These are phyloP conservation scores for Penicillium sp. DNA, from an alignment of 2,329 filamentous ascomycete species.

Conservation along the genomic window DNA sequence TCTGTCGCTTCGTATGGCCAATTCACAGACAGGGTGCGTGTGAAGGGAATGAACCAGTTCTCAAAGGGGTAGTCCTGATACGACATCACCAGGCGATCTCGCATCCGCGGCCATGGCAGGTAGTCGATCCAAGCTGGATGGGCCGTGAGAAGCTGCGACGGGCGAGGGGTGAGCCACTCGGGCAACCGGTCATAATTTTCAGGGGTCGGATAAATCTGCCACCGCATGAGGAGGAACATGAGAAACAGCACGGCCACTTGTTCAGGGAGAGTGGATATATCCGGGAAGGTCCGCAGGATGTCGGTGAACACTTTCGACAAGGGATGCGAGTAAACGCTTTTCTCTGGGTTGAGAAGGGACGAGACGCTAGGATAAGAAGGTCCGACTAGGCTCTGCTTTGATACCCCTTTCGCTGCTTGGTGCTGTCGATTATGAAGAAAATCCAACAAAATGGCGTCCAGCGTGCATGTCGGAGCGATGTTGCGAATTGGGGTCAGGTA, in stretches of 20 bases:
- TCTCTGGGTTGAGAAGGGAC: conserved; percentile 64
- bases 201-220: conserved; percentile 69
- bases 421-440: conserved; percentile 62
- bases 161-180: conserved; percentile 59
- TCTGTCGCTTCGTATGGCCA: conserved; percentile 75
- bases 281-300: conserved; percentile 73
- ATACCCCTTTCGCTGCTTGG: conserved; percentile 57
- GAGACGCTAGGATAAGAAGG: conserved; percentile 72
- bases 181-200: conserved; percentile 74
- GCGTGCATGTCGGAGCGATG: conserved; percentile 56
- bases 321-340: conserved; percentile 58
- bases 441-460: conserved; percentile 71
- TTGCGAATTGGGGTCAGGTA: too few species aligned
- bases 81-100: too few species aligned
- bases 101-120: conserved; percentile 68
- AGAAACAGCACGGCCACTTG: conserved; percentile 71
- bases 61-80: conserved; percentile 59
- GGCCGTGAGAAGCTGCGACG: conserved; percentile 58
- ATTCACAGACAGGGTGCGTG: conserved; percentile 64
- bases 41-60: conserved; percentile 78
- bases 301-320: conserved; percentile 78
- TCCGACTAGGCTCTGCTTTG: conserved; percentile 59
- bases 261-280: conserved; percentile 68
- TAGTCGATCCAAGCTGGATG: conserved; percentile 68
- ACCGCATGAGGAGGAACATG: conserved; percentile 81